These are phyloP conservation scores for Ophiostoma piceae DNA, from an alignment of 2,329 filamentous ascomycete genomes.

Conservation along the genomic window DNA sequence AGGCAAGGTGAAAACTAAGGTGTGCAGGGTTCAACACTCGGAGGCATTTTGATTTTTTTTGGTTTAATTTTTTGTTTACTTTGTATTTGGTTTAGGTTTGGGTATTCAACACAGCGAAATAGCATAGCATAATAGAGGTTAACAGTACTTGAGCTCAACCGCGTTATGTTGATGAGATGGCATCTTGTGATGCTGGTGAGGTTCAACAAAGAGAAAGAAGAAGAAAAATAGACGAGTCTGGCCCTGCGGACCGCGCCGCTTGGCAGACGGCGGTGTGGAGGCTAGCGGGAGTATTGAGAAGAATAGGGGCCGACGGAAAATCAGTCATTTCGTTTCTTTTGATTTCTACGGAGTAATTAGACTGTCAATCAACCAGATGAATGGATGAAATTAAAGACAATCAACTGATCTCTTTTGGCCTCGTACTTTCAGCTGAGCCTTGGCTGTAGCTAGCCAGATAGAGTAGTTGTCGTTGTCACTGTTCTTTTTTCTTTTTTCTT, in stretches of 20 bases:
- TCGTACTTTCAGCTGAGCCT: too few relatives aligned
- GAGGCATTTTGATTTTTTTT: not conserved
- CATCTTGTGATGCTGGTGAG: not conserved
- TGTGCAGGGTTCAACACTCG: conserved; percentile 1
- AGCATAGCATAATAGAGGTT: not conserved
- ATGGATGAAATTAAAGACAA: too few relatives aligned
- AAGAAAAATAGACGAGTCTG: not conserved
- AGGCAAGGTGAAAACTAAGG: not conserved
- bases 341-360: too few relatives aligned
- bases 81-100: not conserved
- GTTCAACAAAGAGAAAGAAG: not conserved
- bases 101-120: not conserved
- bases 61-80: not conserved
- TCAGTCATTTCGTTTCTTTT: too few relatives aligned
- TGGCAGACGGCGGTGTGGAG: conserved; percentile 4
- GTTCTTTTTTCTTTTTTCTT: too few relatives aligned
- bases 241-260: not conserved
- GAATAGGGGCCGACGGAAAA: too few relatives aligned
- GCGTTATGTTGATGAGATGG: not conserved
- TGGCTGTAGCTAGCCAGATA: too few relatives aligned
- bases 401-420: too few relatives aligned
- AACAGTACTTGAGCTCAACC: not conserved
- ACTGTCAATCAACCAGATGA: too few relatives aligned
- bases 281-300: not conserved
- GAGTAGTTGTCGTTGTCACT: too few relatives aligned